Evolutionary conservation across 208 protist genomes (phyloP), one percentile per base, ranked within the genome.

Genomic region (Porcisia deanei): DNA sequence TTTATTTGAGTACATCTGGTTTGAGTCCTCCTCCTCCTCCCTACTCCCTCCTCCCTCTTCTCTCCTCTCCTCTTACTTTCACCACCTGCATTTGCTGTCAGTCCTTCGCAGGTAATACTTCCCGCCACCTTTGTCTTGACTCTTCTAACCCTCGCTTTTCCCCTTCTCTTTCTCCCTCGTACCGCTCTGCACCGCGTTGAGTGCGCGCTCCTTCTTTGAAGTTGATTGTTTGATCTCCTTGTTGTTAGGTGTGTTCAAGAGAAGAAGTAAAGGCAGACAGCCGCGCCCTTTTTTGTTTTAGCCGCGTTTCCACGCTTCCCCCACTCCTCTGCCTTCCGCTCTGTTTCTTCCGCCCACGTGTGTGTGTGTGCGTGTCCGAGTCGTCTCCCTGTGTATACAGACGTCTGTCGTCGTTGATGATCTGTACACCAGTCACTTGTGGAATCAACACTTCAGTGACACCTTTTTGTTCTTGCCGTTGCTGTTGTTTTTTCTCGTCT

Each of bases 161-260:
- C 55, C 43, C 4, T 65, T 14, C 52, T 47, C 57, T 60, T 12
- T 75, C 18, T 64, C 16, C 52, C 68, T 69, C 30, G 59, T 73
- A n/a, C 39, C 30, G 30, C 63, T 68, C 39, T 68, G 41, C 45
- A 22, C n/a, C 69, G 49, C 25, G 59, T 39, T 67, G 41, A 37
- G 1, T 61, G 25, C 58, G 30, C 22, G 3, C 5, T 25, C 68
- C 52, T 60, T 12, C 47, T 52, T 12, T 52, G 5, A 52, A 52
- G 30, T 30, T 12, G 10, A 12, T 52, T 52, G 47, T 12, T 52
- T 52, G 47, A 34, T 16, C 25, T 55, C 34, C 20, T 60, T 74
- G 12, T 74, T 63, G 43, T 30, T 30, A 30, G 30, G 30, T 30
- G 30, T 30, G 30, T 30, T 30, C 30, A 30, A 30, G 30, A 30